These are phyloP conservation scores for Thymus mandschuricus DNA, from an alignment of 257 asterid species.

Conservation along the genomic window DNA sequence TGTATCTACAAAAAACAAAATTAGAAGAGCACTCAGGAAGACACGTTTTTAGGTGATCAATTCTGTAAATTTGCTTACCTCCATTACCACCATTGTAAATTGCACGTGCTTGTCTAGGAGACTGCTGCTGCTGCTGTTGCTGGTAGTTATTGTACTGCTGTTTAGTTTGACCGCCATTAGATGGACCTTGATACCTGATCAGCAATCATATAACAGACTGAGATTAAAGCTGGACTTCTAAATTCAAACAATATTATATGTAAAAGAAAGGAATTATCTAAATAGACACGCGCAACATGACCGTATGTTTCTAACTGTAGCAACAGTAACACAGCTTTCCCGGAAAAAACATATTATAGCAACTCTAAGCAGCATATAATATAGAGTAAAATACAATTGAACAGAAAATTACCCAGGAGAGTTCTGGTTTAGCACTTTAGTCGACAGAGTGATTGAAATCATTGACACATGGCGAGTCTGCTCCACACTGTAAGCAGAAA, in stretches of 20 bases:
- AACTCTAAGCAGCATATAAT: too few relatives aligned
- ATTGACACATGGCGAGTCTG: slow-evolving; percentile 97
- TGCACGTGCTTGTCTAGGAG: slow-evolving; percentile 69
- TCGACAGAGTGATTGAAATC: slow-evolving; percentile 87
- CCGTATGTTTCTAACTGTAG: not conserved
- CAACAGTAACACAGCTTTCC: slow-evolving; percentile 1
- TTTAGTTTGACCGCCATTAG: slow-evolving; percentile 55
- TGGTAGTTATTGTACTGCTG: slow-evolving; percentile 63
- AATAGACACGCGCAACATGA: not conserved
- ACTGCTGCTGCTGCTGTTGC: slow-evolving; percentile 56
- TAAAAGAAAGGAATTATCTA: not conserved
- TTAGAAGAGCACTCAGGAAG: slow-evolving; percentile 8
- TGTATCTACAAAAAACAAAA: slow-evolving; percentile 53
- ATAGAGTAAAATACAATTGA: slow-evolving; percentile 16
- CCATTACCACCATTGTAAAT: slow-evolving; percentile 57
- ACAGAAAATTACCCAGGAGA: slow-evolving; percentile 76
- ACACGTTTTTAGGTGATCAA: not conserved
- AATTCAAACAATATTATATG: not conserved
- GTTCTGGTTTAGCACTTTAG: slow-evolving; percentile 77
- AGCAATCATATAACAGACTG: not conserved
- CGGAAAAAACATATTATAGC: too few relatives aligned
- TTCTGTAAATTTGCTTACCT: slow-evolving; percentile 44
- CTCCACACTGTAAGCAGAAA: slow-evolving; percentile 72
- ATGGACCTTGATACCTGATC: slow-evolving; percentile 83
- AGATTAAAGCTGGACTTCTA: not conserved